A percentile compares a stretch with the other conserved stretches of the same genome.
phyloP scores from a whole-genome alignment of 768 basidiomycete species.

The Trametes cinnabarina region DNA sequence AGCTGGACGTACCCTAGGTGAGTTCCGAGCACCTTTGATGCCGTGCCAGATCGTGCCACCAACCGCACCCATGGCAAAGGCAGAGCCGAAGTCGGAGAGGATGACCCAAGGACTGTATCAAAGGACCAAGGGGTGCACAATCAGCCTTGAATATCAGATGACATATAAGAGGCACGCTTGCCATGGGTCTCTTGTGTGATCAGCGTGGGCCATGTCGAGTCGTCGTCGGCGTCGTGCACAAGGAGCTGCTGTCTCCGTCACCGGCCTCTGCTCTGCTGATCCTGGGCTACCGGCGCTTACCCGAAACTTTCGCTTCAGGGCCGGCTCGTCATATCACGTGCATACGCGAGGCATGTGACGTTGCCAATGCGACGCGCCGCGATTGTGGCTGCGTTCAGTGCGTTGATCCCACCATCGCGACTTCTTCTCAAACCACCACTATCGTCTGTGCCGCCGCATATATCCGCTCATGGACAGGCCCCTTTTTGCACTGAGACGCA shows the following conservation, averaged over 20 bases:
- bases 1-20: constrained; percentile 71
- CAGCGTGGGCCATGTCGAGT: constrained; percentile 74
- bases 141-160: not conserved
- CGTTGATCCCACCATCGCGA: constrained; percentile 2
- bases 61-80: constrained; percentile 96
- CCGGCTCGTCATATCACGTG: constrained; percentile 22
- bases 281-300: not conserved
- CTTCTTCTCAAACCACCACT: constrained; percentile 27
- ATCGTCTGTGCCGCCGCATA: not conserved
- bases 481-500: constrained; percentile 6
- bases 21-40: constrained; percentile 96
- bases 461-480: constrained; percentile 1
- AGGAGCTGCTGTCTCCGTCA: constrained; percentile 12
- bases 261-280: not conserved
- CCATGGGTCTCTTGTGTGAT: constrained; percentile 95
- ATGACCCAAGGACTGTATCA: constrained; percentile 89
- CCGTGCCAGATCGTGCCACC: constrained; percentile 99
- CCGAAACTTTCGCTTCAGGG: constrained; percentile 22
- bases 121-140: not conserved
- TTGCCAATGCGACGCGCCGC: constrained; percentile 20
- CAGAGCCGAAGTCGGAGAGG: constrained; percentile 96
- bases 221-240: constrained; percentile 17
- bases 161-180: constrained; percentile 31
- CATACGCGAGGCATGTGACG: constrained; percentile 20
- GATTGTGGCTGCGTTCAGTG: constrained; percentile 18